Percentiles rank a stretch among this genome's conserved stretches.
These are phyloP conservation scores for Lentinula aciculospora DNA, from an alignment of 768 basidiomycete species.

Conservation along the genomic window DNA sequence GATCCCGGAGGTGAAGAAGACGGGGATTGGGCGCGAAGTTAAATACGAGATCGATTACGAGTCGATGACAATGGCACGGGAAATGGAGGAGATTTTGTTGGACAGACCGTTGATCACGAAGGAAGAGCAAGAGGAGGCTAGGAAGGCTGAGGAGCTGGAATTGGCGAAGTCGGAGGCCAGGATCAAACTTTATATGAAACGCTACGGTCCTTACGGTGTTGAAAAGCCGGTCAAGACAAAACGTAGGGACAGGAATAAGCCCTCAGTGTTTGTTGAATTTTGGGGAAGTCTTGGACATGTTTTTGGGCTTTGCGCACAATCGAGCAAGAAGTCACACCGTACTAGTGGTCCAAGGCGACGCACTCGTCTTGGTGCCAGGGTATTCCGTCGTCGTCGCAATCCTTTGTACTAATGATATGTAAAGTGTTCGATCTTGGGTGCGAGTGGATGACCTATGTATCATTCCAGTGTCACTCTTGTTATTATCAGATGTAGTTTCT, in stretches of 20 bases:
- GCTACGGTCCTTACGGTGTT: background rate
- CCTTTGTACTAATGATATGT: background rate
- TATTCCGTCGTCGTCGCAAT: background rate
- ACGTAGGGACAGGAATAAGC: background rate
- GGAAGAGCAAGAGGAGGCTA: background rate
- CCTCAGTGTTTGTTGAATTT: background rate
- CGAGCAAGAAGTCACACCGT: background rate
- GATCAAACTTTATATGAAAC: background rate
- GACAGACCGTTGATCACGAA: background rate
- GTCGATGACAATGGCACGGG: background rate
- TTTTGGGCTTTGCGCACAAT: background rate
- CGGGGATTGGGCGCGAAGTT: background rate
- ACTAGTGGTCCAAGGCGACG: background rate
- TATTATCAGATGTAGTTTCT: too few relatives aligned
- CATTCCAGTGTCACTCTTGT: background rate
- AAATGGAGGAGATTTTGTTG: background rate
- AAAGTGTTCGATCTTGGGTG: background rate
- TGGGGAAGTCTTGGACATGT: background rate
- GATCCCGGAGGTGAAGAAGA: background rate
- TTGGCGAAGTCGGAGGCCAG: background rate
- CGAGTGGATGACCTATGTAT: background rate
- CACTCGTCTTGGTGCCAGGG: background rate
- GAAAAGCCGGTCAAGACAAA: background rate
- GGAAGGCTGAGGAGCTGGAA: background rate
- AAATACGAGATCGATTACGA: slow-evolving; percentile 3